Percentiles rank a stretch among this genome's conserved stretches.
These are phyloP conservation scores for Achlya hypogyna DNA, from an alignment of 352 stramenopile genomes.

Conservation along the genomic window DNA sequence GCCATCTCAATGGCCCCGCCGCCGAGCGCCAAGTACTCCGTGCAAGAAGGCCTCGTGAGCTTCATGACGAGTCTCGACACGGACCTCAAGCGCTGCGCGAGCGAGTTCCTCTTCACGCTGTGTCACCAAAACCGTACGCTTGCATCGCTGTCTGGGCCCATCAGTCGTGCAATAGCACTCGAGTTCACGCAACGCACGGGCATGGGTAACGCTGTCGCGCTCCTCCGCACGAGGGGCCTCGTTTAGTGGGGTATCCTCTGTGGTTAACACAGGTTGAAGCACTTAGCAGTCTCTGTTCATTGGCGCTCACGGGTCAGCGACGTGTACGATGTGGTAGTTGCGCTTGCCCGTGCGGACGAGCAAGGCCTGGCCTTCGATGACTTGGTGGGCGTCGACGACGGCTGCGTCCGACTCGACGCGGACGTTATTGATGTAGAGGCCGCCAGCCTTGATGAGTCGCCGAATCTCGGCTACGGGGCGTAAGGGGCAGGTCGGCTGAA, in stretches of 20 bases:
- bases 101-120: constrained; percentile 64
- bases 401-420: constrained; percentile 45
- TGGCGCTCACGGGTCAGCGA: neutral
- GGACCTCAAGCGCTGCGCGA: constrained; percentile 51
- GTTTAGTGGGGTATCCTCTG: too few species aligned
- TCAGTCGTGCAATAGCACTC: constrained; percentile 33
- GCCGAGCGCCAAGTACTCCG: neutral
- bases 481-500: neutral
- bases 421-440: constrained; percentile 90
- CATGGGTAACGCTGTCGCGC: constrained; percentile 62
- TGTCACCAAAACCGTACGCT: constrained; percentile 66
- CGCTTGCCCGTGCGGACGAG: constrained; percentile 60
- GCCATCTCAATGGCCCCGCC: constrained; percentile 8
- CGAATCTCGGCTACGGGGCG: constrained; percentile 78
- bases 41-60: constrained; percentile 39
- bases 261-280: neutral
- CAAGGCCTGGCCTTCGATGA: constrained; percentile 57
- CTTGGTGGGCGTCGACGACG: constrained; percentile 31
- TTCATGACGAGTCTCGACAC: constrained; percentile 69
- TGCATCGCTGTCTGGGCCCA: neutral
- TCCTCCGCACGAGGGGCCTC: constrained; percentile 55
- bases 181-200: constrained; percentile 61
- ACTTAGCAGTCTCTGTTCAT: neutral
- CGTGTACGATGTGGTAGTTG: constrained; percentile 68
- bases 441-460: constrained; percentile 93